Conservation (phyloP, 129 eudicot species). For the Saussurea involucrata region DNA sequence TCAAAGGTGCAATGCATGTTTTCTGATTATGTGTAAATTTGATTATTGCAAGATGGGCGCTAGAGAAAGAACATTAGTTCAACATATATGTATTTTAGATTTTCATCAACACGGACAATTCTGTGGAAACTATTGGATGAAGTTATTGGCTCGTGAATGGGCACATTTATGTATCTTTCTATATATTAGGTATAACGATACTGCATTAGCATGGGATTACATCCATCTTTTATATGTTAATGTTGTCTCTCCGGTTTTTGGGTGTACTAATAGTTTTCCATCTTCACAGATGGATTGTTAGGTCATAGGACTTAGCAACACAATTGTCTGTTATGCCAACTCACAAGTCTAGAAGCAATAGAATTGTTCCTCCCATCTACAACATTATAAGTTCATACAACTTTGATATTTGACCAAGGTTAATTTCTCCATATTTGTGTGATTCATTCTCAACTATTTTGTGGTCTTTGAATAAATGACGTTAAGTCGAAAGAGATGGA, state of each 20-base stretch:
- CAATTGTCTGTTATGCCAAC: constrained; percentile 85
- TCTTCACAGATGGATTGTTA: constrained; percentile 78
- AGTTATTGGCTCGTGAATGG: constrained; percentile 79
- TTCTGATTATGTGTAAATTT: background rate
- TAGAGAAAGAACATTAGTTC: background rate
- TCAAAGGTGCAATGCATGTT: constrained; percentile 79
- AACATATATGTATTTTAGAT: constrained; percentile 44
- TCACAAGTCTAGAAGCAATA: constrained; percentile 49
- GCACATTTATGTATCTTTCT: constrained; percentile 79
- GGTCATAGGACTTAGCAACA: constrained; percentile 80
- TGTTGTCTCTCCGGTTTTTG: constrained; percentile 3
- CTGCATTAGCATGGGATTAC: background rate
- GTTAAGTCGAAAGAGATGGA: too few relatives aligned
- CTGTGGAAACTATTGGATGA: constrained; percentile 77
- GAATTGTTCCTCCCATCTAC: constrained; percentile 73
- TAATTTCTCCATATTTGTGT: too few relatives aligned
- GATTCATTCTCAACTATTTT: too few relatives aligned
- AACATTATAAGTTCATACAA: constrained; percentile 57
- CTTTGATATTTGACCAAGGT: too few relatives aligned
- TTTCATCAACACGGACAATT: constrained; percentile 66
- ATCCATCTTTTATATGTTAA: background rate
- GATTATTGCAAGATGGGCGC: background rate
- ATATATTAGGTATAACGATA: constrained; percentile 65
- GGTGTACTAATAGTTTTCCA: background rate
- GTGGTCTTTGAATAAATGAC: too few relatives aligned